A percentile compares a stretch with the other conserved stretches of the same genome.
Evolutionary conservation across 352 stramenopile genomes (phyloP).

Genomic region (Blastocystis sp.): DNA sequence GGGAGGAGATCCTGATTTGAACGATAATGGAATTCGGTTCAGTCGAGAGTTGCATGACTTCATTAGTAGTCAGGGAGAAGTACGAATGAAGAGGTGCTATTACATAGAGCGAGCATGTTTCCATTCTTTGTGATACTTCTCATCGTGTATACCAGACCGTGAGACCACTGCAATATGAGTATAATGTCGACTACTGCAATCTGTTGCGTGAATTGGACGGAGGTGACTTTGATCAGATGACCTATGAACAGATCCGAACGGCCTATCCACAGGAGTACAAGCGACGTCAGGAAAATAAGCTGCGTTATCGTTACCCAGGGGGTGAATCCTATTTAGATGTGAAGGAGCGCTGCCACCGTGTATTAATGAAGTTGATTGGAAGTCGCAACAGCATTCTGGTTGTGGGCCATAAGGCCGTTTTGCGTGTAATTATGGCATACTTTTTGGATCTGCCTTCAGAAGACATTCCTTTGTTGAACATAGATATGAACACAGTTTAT

Average conservation of each 20-base stretch:
- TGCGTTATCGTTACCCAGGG: conserved; percentile 83
- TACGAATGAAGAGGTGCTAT: conserved; percentile 67
- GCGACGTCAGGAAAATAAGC: conserved; percentile 82
- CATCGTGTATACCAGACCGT: conserved; percentile 51
- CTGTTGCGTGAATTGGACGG: conserved; percentile 85
- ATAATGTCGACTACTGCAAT: conserved; percentile 76
- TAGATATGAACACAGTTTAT: conserved; percentile 46
- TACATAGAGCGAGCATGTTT: background rate
- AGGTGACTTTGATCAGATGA: conserved; percentile 84
- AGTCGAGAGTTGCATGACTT: conserved; percentile 80
- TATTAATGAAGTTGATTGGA: conserved; percentile 83
- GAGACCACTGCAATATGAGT: conserved; percentile 65
- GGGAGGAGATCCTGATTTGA: conserved; percentile 75
- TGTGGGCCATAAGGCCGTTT: conserved; percentile 49
- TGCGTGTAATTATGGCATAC: conserved; percentile 61
- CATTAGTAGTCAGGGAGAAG: conserved; percentile 77
- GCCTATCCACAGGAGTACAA: conserved; percentile 83
- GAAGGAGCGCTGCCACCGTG: conserved; percentile 82
- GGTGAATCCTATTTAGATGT: conserved; percentile 89
- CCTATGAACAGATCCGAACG: conserved; percentile 78
- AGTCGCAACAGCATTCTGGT: conserved; percentile 76
- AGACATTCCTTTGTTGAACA: conserved; percentile 13
- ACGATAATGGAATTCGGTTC: conserved; percentile 78
- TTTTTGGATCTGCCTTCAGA: conserved; percentile 42
- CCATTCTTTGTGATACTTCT: conserved; percentile 59